phyloP scores from a whole-genome alignment of 352 stramenopile species.

The Peronospora tabacina region DNA sequence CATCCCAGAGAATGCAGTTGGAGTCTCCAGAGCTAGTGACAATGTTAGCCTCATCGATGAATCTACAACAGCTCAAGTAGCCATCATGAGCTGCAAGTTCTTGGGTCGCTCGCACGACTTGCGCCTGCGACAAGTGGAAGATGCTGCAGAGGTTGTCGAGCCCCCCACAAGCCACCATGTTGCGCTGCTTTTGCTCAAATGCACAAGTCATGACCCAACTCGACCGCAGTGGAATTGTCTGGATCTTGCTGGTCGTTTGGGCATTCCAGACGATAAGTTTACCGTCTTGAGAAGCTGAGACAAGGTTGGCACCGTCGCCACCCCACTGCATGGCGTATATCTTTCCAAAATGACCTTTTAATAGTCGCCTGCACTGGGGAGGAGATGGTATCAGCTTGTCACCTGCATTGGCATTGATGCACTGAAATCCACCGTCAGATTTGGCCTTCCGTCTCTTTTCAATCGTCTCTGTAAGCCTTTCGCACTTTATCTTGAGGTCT shows the following conservation, averaged over 20 bases:
- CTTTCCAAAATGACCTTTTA: conserved; percentile 99
- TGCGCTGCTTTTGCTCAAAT: conserved; percentile 95
- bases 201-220: conserved; percentile 99
- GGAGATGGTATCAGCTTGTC: conserved; percentile 75
- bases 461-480: conserved; percentile 83
- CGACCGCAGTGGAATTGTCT: conserved; percentile 94
- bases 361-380: conserved; percentile 88
- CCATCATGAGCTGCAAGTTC: conserved; percentile 97
- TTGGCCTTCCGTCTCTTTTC: conserved; percentile 77
- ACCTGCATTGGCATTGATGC: conserved; percentile 39
- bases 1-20: conserved; percentile 98
- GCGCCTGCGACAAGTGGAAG: conserved; percentile 90
- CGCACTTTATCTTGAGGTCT: conserved; percentile 85
- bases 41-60: conserved; percentile 92
- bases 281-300: conserved; percentile 94
- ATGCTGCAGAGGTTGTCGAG: conserved; percentile 99
- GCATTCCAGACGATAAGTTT: conserved; percentile 99
- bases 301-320: conserved; percentile 85
- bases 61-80: conserved; percentile 97
- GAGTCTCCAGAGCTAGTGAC: conserved; percentile 94
- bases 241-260: conserved; percentile 94
- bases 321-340: conserved; percentile 99
- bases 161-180: conserved; percentile 96
- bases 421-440: conserved; percentile 70
- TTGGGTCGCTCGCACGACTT: conserved; percentile 87